Conservation (phyloP, 257 asterid genomes). For the Lycium barbarum region DNA sequence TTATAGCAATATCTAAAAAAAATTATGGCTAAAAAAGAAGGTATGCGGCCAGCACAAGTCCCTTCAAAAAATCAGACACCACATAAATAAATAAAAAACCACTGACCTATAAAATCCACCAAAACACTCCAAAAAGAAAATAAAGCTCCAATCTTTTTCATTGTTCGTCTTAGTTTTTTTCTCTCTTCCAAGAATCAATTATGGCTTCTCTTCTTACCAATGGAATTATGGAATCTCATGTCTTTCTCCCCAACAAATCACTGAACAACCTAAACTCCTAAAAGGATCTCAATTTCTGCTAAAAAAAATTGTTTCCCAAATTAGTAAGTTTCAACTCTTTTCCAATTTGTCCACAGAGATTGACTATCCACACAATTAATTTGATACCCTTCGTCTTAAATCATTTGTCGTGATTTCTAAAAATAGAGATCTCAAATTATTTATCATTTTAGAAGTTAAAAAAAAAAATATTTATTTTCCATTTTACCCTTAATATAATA, state of each 20-base stretch:
- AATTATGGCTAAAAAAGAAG: not conserved
- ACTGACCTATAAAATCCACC: not conserved
- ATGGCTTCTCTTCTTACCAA: conserved; percentile 81
- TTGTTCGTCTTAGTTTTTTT: conserved; percentile 19
- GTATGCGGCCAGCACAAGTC: conserved; percentile 64
- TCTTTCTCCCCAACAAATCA: conserved; percentile 53
- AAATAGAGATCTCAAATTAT: too few relatives aligned
- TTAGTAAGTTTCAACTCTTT: not conserved
- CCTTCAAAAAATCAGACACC: conserved; percentile 33
- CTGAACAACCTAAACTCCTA: conserved; percentile 39
- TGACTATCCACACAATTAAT: not conserved
- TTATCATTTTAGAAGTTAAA: too few relatives aligned
- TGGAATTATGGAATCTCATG: conserved; percentile 71
- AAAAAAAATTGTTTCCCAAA: not conserved
- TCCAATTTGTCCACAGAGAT: not conserved
- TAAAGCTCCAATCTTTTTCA: conserved; percentile 20
- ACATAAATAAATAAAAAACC: conserved; percentile 23
- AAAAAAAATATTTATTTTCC: too few relatives aligned
- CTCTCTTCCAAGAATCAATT: not conserved
- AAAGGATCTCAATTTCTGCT: conserved; percentile 42
- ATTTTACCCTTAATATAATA: too few relatives aligned
- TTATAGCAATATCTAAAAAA: not conserved
- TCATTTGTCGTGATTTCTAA: too few relatives aligned
- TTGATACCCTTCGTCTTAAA: too few relatives aligned
- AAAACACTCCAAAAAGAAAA: not conserved